phyloP scores from a whole-genome alignment of 2,329 filamentous ascomycete genomes.

The Falciphora oryzae region DNA sequence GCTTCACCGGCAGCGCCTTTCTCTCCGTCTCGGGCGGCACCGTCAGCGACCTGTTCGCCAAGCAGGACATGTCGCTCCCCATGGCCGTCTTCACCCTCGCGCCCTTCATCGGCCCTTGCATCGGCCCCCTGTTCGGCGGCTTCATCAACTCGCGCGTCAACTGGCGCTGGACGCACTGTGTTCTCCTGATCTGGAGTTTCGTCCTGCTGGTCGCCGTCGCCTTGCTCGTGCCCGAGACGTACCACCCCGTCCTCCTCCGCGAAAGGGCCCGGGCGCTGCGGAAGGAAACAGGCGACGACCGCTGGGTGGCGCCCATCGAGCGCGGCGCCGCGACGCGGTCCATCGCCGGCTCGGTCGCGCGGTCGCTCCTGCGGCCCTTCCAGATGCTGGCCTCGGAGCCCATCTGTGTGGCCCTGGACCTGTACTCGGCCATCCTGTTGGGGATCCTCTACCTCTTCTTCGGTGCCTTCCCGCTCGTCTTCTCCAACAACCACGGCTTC shows the following conservation, averaged over 20 bases:
- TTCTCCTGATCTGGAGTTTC: conserved; percentile 77
- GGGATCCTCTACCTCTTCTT: conserved; percentile 90
- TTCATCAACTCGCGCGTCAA: conserved; percentile 72
- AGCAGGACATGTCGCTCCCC: conserved; percentile 64
- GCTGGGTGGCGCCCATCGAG: conserved; percentile 74
- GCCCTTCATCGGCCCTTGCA: conserved; percentile 57
- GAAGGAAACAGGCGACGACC: conserved; percentile 68
- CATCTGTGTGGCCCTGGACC: conserved; percentile 77
- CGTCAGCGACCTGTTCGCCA: conserved; percentile 71
- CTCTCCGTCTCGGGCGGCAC: conserved; percentile 76
- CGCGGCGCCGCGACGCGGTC: conserved; percentile 54
- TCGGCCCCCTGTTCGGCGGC: conserved; percentile 62
- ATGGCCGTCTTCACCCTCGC: conserved; percentile 75
- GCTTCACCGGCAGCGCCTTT: conserved; percentile 63
- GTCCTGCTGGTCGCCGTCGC: conserved; percentile 57
- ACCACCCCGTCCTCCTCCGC: conserved; percentile 68
- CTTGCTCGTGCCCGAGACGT: conserved; percentile 80
- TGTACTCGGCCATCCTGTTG: conserved; percentile 78
- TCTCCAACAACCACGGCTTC: conserved; percentile 68
- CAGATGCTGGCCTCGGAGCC: conserved; percentile 75
- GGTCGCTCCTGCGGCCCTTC: conserved; percentile 63
- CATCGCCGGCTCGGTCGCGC: conserved; percentile 53
- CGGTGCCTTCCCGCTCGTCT: conserved; percentile 79
- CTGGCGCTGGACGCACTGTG: conserved; percentile 83
- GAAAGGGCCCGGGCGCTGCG: conserved; percentile 66